These are phyloP conservation scores for Teunomyces barrocoloradensis DNA, from an alignment of 805 yeast genomes.

Conservation along the genomic window DNA sequence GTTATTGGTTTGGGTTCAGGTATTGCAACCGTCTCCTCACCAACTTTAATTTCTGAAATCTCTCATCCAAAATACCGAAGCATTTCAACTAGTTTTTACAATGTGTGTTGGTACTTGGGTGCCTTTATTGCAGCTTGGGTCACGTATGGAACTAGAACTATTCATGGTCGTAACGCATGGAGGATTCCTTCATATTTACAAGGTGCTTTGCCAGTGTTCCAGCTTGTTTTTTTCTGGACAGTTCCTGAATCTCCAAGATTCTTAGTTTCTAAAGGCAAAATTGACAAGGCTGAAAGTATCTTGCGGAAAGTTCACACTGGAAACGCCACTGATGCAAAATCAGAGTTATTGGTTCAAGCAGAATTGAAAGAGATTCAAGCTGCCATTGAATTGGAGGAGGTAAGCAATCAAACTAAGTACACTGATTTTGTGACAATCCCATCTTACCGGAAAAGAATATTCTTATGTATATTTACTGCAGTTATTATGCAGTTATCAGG, in stretches of 20 bases:
- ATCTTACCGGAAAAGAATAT: constrained; percentile 42
- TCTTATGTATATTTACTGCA: constrained; percentile 32
- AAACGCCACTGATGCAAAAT: constrained; percentile 24
- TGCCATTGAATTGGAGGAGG: constrained; percentile 37
- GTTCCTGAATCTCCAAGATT: constrained; percentile 43
- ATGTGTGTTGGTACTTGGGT: constrained; percentile 53
- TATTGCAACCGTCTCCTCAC: constrained; percentile 42
- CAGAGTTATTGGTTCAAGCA: constrained; percentile 16
- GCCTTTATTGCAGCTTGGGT: constrained; percentile 54
- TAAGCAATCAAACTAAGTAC: constrained; percentile 30
- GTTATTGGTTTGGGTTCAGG: constrained; percentile 48
- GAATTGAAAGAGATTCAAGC: constrained; percentile 24
- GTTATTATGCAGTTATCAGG: constrained; percentile 48
- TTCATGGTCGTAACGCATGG: constrained; percentile 44
- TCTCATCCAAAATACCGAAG: constrained; percentile 42
- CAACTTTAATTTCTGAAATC: constrained; percentile 50
- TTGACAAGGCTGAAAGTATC: constrained; percentile 23
- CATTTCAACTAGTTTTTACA: constrained; percentile 36
- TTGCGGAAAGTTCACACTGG: constrained; percentile 42
- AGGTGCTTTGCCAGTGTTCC: constrained; percentile 45
- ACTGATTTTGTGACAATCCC: constrained; percentile 36
- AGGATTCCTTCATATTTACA: constrained; percentile 55
- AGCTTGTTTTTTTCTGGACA: constrained; percentile 29
- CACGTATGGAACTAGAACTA: constrained; percentile 43
- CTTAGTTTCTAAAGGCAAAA: constrained; percentile 21